Base-by-base conservation (phyloP, 2,329 filamentous ascomycete species). In the Aspergillus hortae region DNA sequence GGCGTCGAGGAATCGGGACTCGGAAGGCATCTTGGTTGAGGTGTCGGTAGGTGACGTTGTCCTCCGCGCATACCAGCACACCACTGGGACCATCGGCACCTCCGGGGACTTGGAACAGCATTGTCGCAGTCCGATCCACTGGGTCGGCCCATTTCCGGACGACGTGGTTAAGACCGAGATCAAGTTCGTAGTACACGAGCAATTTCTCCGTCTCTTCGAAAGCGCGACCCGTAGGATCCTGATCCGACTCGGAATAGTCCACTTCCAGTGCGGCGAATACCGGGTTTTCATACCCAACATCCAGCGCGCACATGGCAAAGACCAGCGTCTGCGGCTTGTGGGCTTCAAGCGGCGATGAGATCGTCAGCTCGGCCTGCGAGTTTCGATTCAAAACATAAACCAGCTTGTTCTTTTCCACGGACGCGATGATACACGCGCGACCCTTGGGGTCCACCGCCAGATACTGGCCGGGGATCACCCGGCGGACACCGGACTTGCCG, bases 361-460 rank as follows among this genome's bases (percentile, higher is more conserved):
- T 99, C 38, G 92, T 95, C 63, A 99, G 84, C 71, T 96, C 90
- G 15, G 92, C 92, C 73, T 97, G 90, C 3, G 91, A 84, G 74
- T 96, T 95, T 59, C 95, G 87, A 73, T 97, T 97, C 61, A 99
- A 80, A 65, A 99, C 92, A 74, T 99, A 99, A 61, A 99, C 94
- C 51, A 99, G 87, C 77, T 99, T 99, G 77, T 97, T 99, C 82
- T 99, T 99, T 76, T 99, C 95, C 50, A 92, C 82, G 4, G 92
- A 92, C 9, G 94, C 91, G 56, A 97, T 89, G 68, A 99, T 81
- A 67, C 92, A 96, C 50, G 95, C 95, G 76, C 94, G 85, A 51
- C 94, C 94, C 73, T 96, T 96, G 25, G 94, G 94, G 66, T 99
- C 94, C 48, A 90, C 90, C 6, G 92, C 94, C 25, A 99, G 82